Evolutionary conservation across 352 stramenopile genomes (phyloP), one percentile per base, ranked within the genome.

Genomic region (Globisporangium parvum): DNA sequence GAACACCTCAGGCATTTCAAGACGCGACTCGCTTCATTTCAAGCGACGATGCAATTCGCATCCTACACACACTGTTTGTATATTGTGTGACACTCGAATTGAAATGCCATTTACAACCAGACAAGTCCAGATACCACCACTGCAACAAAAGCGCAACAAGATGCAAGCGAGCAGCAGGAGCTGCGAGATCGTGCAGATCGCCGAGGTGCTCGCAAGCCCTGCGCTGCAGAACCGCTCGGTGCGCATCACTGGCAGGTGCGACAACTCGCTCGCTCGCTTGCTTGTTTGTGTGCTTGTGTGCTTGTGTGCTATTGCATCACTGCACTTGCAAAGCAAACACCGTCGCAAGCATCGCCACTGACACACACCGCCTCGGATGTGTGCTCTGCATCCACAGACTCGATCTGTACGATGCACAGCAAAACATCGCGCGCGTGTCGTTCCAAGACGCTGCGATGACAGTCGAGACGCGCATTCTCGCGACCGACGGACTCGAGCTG

Each of bases 151-250:
- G 33, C 20, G 17, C 49, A 37, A 12, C 23, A 23, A 15, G 10
- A 58, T 49, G 37, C 39, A 44, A 44, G 33, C 70, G n/a, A 51
- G 59, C 11, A 71, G 14, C 39, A 44, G 6, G 39, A 44, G 66
- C 35, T 81, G 73, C 56, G 83, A 91, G 69, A 89, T 93, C 61
- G 75, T 75, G 41, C 80, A 91, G 66, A 91, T 93, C 62, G 79
- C 75, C 6, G 84, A 93, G 64, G 70, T 93, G 53, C 65, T 93
- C 52, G 60, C 62, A 6, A 70, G 88, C 37, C 62, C 71, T 6
- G 63, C 68, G 60, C 70, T 91, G 59, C 80, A 89, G 65, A 80
- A 85, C 55, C 77, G 76, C 28, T 91, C 79, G 2, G 77, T 91
- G 52, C 76, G 84, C n/a, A 70, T 93, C 51, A 93, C 80, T 21